Percentiles rank a stretch among this genome's conserved stretches.
Conservation (phyloP, 2,329 filamentous ascomycete species). For the Claviceps cyperi region DNA sequence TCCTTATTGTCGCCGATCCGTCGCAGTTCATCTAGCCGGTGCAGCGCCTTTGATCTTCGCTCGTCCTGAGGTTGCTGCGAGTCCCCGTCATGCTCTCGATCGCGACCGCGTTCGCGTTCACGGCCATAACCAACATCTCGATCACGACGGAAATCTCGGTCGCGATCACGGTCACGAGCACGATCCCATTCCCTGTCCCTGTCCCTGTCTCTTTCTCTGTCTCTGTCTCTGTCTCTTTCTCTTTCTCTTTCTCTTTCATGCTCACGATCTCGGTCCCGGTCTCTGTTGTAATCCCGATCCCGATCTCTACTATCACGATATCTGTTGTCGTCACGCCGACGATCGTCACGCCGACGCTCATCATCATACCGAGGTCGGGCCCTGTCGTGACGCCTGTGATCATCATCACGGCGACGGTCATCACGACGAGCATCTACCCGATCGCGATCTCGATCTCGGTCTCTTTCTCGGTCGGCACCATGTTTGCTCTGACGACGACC, state of each 20-base stretch:
- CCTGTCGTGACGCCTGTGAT: constrained; percentile 2
- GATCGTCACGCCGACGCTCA: constrained; percentile 15
- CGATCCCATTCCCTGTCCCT: constrained; percentile 8
- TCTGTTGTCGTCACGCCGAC: constrained; percentile 10
- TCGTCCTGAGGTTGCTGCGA: constrained; percentile 24
- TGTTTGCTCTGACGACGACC: constrained; percentile 22
- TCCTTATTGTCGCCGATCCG: constrained; percentile 35
- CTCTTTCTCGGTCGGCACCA: constrained; percentile 23
- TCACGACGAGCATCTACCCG: neutral
- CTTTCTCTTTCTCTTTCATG: constrained; percentile 11
- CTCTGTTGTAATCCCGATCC: constrained; percentile 1
- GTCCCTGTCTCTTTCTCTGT: too few relatives aligned
- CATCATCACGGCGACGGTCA: constrained; percentile 6
- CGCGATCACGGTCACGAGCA: constrained; percentile 9
- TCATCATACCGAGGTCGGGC: constrained; percentile 13
- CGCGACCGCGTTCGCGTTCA: constrained; percentile 11
- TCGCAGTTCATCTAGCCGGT: constrained; percentile 28
- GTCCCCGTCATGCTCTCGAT: constrained; percentile 12
- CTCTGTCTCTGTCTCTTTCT: constrained; percentile 9
- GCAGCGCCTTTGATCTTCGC: constrained; percentile 25
- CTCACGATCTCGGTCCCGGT: constrained; percentile 5
- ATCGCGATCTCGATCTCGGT: neutral
- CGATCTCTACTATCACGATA: constrained; percentile 12
- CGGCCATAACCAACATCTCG: constrained; percentile 12
- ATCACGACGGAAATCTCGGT: constrained; percentile 11